Evolutionary conservation across 345 rosid species (phyloP).

Genomic region (Xanthoceras sorbifolium): DNA sequence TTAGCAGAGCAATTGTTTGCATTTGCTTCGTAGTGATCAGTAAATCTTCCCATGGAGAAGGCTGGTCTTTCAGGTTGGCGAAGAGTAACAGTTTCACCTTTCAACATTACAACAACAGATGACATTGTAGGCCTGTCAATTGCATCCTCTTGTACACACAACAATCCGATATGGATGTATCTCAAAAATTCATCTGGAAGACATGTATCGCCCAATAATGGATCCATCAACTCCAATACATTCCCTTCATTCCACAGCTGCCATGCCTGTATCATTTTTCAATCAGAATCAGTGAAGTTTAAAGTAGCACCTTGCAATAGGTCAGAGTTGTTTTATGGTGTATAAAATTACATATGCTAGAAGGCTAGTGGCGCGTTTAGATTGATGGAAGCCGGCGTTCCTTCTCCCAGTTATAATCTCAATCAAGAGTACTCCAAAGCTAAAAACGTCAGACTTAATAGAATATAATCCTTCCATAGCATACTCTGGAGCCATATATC

Average conservation of each 20-base stretch:
- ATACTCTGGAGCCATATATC: conserved; percentile 68
- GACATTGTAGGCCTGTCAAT: conserved; percentile 54
- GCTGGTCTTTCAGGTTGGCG: conserved; percentile 44
- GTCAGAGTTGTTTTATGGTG: not conserved
- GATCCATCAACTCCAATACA: conserved; percentile 51
- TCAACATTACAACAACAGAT: conserved; percentile 42
- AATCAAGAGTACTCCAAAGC: conserved; percentile 60
- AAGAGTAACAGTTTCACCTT: conserved; percentile 36
- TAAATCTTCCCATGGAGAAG: conserved; percentile 40
- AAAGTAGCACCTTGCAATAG: not conserved
- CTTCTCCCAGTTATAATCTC: conserved; percentile 57
- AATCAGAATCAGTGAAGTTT: not conserved
- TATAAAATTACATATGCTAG: conserved; percentile 40
- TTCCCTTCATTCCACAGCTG: conserved; percentile 51
- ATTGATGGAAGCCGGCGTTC: conserved; percentile 29
- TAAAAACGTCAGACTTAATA: conserved; percentile 53
- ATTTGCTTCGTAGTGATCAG: not conserved
- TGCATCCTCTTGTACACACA: conserved; percentile 71
- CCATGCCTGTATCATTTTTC: conserved; percentile 48
- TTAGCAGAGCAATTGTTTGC: conserved; percentile 15
- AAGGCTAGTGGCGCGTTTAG: conserved; percentile 28
- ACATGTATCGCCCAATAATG: conserved; percentile 31
- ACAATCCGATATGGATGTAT: conserved; percentile 56
- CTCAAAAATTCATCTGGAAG: conserved; percentile 44
- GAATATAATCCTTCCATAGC: conserved; percentile 50